A percentile compares a stretch with the other conserved stretches of the same genome.
Conservation (phyloP, 257 asterid genomes). For the Cruciata laevipes region DNA sequence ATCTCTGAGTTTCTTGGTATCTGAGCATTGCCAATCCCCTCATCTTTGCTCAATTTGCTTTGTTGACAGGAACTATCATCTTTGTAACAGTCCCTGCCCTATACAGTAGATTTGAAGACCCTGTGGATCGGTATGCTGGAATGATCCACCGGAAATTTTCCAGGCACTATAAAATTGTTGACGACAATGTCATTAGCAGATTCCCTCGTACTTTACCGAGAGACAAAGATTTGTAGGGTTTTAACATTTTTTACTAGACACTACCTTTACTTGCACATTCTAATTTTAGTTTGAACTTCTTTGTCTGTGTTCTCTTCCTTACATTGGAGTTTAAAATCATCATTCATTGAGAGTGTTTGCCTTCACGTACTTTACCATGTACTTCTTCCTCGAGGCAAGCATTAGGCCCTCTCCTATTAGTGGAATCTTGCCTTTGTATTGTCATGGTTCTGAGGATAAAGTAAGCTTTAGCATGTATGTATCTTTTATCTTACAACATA, state of each 20-base stretch:
- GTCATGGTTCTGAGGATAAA: neutral
- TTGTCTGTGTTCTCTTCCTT: neutral
- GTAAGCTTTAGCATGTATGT: no score
- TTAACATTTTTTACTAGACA: neutral
- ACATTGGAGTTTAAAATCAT: neutral
- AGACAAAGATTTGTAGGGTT: conserved; percentile 48
- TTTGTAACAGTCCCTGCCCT: conserved; percentile 73
- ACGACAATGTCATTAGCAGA: conserved; percentile 65
- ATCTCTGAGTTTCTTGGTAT: neutral
- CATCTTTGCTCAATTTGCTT: neutral
- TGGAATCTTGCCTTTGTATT: neutral
- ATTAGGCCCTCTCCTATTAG: no score
- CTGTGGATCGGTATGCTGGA: conserved; percentile 56
- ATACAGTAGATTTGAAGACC: conserved; percentile 57
- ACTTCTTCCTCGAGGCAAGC: no score
- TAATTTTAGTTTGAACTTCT: neutral
- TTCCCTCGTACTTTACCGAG: conserved; percentile 48
- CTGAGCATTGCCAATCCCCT: conserved; percentile 5
- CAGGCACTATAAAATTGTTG: conserved; percentile 74
- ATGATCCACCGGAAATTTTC: conserved; percentile 57
- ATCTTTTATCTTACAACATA: no score
- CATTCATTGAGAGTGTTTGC: neutral
- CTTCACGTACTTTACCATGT: neutral
- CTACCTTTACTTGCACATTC: neutral
- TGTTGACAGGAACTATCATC: conserved; percentile 55